Evolutionary conservation across 1,139 yeast species (phyloP).

Genomic region (Hemisphaericaspora xylanilytica): DNA sequence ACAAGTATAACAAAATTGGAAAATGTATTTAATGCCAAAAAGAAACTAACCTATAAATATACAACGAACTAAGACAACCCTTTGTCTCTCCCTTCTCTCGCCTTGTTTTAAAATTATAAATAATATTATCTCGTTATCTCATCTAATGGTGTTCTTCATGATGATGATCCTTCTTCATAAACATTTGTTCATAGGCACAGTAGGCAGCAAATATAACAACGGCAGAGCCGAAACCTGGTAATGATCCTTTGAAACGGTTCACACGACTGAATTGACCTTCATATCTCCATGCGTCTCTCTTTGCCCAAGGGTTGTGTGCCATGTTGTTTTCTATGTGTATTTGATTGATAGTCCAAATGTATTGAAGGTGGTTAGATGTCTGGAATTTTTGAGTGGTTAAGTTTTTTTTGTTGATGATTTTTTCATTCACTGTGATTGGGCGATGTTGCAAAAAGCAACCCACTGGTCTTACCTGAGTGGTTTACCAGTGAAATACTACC

Average conservation of each 20-base stretch:
- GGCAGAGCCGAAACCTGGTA: slow-evolving; percentile 84
- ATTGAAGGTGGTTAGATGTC: too few species aligned
- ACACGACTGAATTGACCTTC: slow-evolving; percentile 75
- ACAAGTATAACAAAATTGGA: not conserved
- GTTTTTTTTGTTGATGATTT: too few species aligned
- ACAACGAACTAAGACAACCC: not conserved
- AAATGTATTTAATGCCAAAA: slow-evolving; percentile 3
- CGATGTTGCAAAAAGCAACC: too few species aligned
- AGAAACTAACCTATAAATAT: slow-evolving; percentile 5
- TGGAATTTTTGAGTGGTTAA: too few species aligned
- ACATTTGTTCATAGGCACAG: slow-evolving; percentile 59
- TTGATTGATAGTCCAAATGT: too few species aligned
- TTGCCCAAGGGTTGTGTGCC: slow-evolving; percentile 46
- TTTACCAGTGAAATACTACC: too few species aligned
- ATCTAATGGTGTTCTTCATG: slow-evolving; percentile 31
- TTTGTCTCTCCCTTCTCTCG: not conserved
- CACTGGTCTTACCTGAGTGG: too few species aligned
- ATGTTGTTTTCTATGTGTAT: slow-evolving; percentile 6
- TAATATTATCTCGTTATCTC: not conserved
- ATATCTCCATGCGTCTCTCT: slow-evolving; percentile 91
- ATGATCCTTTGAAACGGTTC: slow-evolving; percentile 68
- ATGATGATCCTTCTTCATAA: slow-evolving; percentile 32
- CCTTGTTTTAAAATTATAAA: not conserved
- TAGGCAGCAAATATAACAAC: slow-evolving; percentile 71
- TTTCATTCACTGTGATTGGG: too few species aligned